Conservation (phyloP, 2,329 filamentous ascomycete species). For the Orbilia brochopaga region DNA sequence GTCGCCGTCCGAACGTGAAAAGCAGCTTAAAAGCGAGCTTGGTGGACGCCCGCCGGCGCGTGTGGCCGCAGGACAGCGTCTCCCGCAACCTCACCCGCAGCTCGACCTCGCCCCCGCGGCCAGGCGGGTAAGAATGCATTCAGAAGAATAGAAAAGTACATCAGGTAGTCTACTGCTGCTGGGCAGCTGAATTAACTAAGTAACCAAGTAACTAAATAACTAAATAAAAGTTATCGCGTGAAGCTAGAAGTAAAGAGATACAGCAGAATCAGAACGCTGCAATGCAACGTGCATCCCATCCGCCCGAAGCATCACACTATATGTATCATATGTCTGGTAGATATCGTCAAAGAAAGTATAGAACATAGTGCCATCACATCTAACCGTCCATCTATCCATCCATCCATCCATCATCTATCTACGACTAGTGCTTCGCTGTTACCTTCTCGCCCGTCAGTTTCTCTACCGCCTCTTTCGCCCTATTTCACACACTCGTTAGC, state of each 20-base stretch:
- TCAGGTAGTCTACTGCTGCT: too few species aligned
- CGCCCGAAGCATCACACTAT: background rate
- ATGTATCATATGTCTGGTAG: background rate
- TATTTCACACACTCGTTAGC: conserved; percentile 54
- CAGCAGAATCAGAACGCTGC: background rate
- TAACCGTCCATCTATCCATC: conserved; percentile 46
- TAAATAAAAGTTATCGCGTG: too few species aligned
- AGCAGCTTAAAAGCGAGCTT: too few species aligned
- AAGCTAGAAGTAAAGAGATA: background rate
- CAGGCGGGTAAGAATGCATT: too few species aligned
- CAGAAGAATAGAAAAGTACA: too few species aligned
- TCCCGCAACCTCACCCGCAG: too few species aligned
- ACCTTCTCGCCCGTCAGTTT: conserved; percentile 65
- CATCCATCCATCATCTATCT: too few species aligned
- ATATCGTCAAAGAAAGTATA: background rate
- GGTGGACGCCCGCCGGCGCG: too few species aligned
- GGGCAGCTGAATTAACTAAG: background rate
- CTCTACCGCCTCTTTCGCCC: conserved; percentile 66
- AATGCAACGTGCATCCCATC: too few species aligned
- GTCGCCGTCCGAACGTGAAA: too few species aligned
- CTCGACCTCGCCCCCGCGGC: too few species aligned
- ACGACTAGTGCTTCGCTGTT: conserved; percentile 63
- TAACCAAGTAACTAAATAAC: background rate
- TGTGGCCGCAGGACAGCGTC: too few species aligned
- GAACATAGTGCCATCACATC: background rate